Base-by-base conservation (phyloP, 2,329 filamentous ascomycete genomes). In the Capronia americana region DNA sequence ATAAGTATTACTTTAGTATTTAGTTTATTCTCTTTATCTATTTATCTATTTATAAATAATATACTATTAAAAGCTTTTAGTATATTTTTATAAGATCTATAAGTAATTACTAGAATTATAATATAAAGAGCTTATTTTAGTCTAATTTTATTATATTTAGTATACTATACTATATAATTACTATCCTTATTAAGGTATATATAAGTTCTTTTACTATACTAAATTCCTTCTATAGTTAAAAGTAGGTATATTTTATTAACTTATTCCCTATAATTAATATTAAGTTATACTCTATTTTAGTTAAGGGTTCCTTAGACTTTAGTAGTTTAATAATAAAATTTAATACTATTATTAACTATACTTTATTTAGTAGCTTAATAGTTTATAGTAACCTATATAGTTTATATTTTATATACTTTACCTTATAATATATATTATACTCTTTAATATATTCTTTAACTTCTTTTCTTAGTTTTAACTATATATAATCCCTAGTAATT, bases 321-420 rank as follows among this genome's bases (percentile, higher is more conserved):
- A 34, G 34, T 63, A 63, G 17, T 24, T 63, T 57, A 2, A 26
- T 57, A 50, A 63, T 63, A 51, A 64, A 59, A 24, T 59, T 12
- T 3, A 46, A 10, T 17, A 8, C 2, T 46, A 58, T 30, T 12
- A 30, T n/a, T 26, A 26, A 58, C 44, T 20, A n/a, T 26, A 23
- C 4, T 8, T 5, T 23, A 20, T 64, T 24, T 4, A 11, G 2
- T 5, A 20, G 1, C 14, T 57, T 5, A 1, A 24, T 11, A 1
- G 7, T 20, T 12, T 57, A 38, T 30, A 59, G 56, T 30, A 59
- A 23, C 17, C 20, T 48, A 64, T 64, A 69, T 24, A 34, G 61
- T 55, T 67, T 67, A 65, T 69, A 48, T 57, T 23, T n/a, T 30
- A 11, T n/a, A 24, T 67, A 41, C 26, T 67, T 67, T 14, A n/a